Conservation (phyloP, 1,284 basidiomycete genomes). For the Tilletia setariae region DNA sequence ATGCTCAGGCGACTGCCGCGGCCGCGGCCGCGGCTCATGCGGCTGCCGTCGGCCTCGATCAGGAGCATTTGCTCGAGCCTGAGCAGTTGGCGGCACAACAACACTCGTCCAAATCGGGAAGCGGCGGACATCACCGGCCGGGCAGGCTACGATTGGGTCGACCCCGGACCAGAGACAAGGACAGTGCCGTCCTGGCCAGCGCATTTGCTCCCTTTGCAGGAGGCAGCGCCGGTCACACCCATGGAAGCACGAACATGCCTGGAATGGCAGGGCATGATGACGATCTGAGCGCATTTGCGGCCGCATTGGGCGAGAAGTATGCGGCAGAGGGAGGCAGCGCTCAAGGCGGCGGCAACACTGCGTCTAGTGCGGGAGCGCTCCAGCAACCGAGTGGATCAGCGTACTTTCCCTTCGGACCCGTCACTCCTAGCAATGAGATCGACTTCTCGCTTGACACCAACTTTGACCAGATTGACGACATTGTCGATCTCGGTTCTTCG, state of each 20-base stretch:
- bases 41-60: constrained; percentile 11
- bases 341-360: neutral
- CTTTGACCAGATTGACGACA: constrained; percentile 76
- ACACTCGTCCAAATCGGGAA: neutral
- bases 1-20: neutral
- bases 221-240: neutral
- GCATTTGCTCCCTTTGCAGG: neutral
- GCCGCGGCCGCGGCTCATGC: constrained; percentile 5
- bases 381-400: neutral
- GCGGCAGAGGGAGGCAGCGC: neutral
- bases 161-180: constrained; percentile 25
- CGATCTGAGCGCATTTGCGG: constrained; percentile 14
- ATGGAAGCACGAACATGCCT: neutral
- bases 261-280: constrained; percentile 5
- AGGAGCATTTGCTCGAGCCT: constrained; percentile 18
- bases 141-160: constrained; percentile 17
- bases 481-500: constrained; percentile 61
- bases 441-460: constrained; percentile 68
- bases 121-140: neutral
- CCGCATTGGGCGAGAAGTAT: neutral
- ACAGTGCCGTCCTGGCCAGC: neutral
- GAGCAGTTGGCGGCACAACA: neutral
- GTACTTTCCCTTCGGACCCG: constrained; percentile 7
- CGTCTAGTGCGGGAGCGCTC: neutral
- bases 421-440: constrained; percentile 17